phyloP scores from a whole-genome alignment of 2,329 filamentous ascomycete species.

The Microascus cirrosus region DNA sequence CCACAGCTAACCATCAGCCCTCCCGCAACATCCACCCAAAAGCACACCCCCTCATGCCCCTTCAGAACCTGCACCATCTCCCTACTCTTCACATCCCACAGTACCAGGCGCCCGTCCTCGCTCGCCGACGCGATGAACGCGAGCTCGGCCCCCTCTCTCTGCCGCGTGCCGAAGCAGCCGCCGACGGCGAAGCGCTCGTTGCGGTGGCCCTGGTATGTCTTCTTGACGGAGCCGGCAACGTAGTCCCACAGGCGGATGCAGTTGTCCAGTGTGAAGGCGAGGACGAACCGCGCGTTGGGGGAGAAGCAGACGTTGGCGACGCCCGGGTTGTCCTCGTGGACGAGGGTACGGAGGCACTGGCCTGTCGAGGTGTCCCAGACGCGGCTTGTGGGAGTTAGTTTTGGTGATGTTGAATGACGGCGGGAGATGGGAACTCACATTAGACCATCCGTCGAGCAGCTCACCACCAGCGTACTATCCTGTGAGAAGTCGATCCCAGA shows the following conservation, averaged over 20 bases:
- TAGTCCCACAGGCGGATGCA: conserved; percentile 94
- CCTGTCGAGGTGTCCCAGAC: conserved; percentile 95
- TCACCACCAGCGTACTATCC: conserved; percentile 86
- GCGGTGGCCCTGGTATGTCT: conserved; percentile 89
- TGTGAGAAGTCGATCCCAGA: conserved; percentile 85
- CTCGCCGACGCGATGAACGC: conserved; percentile 71
- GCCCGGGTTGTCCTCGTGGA: conserved; percentile 85
- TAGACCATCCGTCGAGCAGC: conserved; percentile 81
- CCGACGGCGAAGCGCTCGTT: conserved; percentile 80
- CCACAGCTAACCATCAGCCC: conserved; percentile 46
- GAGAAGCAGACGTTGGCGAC: conserved; percentile 86
- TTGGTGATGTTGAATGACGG: neutral
- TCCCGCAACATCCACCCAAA: conserved; percentile 52
- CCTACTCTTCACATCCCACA: conserved; percentile 89
- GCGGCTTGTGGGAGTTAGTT: conserved; percentile 35
- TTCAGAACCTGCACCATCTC: conserved; percentile 60
- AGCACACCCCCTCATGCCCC: conserved; percentile 47
- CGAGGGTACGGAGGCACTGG: conserved; percentile 86
- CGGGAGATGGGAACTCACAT: conserved; percentile 43
- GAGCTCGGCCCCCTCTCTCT: conserved; percentile 9
- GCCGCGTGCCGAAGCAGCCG: conserved; percentile 61
- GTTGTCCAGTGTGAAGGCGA: conserved; percentile 85
- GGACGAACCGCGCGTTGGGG: conserved; percentile 85
- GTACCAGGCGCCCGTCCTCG: conserved; percentile 73
- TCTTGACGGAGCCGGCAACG: conserved; percentile 78